Conservation (phyloP, 768 basidiomycete species). For the Boletus rubropictus region DNA sequence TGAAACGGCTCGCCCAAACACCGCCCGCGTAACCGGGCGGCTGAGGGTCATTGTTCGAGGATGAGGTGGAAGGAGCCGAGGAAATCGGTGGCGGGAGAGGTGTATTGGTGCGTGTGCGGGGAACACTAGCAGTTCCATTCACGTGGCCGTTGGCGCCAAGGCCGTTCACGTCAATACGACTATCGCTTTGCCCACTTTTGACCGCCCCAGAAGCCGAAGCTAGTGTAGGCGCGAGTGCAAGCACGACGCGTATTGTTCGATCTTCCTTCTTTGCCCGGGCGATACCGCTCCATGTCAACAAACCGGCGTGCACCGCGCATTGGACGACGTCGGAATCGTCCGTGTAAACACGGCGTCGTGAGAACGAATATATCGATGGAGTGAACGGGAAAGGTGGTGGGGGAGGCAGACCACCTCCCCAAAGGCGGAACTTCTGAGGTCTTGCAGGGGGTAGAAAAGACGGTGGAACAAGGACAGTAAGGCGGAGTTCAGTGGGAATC, state of each 20-base stretch:
- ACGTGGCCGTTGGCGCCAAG: conserved; percentile 24
- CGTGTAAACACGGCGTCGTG: conserved; percentile 59
- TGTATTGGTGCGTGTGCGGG: conserved; percentile 28
- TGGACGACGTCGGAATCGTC: conserved; percentile 72
- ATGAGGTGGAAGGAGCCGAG: conserved; percentile 22
- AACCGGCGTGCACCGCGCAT: conserved; percentile 63
- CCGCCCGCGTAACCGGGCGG: conserved; percentile 26
- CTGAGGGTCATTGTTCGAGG: conserved; percentile 23
- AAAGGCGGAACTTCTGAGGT: conserved; percentile 53
- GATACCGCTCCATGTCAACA: conserved; percentile 40
- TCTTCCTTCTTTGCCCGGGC: conserved; percentile 34
- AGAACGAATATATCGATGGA: conserved; percentile 21
- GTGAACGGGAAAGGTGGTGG: conserved; percentile 33
- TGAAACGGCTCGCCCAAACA: conserved; percentile 34
- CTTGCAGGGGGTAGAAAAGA: conserved; percentile 52
- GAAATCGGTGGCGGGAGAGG: conserved; percentile 20
- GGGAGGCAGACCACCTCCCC: conserved; percentile 59
- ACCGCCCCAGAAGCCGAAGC: conserved; percentile 43
- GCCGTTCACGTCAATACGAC: conserved; percentile 15
- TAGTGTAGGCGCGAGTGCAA: conserved; percentile 35
- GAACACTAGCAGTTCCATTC: conserved; percentile 27
- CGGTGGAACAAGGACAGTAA: conserved; percentile 55
- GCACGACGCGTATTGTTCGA: conserved; percentile 37
- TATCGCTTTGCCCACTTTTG: conserved; percentile 20
- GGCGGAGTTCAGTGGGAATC: conserved; percentile 29